Evolutionary conservation across 371 early-diverging fungal species (phyloP).

Genomic region (Blastocladiella emersonii): DNA sequence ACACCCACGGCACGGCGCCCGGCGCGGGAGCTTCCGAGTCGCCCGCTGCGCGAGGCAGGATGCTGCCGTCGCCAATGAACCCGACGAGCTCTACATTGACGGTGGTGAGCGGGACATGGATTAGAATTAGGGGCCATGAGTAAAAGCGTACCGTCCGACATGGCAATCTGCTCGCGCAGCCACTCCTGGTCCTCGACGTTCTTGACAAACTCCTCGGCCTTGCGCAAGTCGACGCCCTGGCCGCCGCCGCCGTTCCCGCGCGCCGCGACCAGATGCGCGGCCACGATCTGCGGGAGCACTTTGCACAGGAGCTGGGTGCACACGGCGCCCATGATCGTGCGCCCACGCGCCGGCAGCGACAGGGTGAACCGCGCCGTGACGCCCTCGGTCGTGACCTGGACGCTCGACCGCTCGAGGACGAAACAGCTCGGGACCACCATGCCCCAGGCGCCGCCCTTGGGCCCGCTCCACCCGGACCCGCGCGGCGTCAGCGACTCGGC

Average conservation of each 20-base stretch:
- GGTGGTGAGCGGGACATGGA: too few species aligned
- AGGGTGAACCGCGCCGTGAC: conserved; percentile 13
- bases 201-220: conserved; percentile 13
- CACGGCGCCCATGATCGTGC: conserved; percentile 20
- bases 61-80: conserved; percentile 31
- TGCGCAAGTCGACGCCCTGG: conserved; percentile 9
- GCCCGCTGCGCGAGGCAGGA: conserved; percentile 34
- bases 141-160: too few species aligned
- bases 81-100: conserved; percentile 22
- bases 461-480: background rate
- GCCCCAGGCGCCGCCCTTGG: conserved; percentile 19
- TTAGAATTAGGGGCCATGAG: too few species aligned
- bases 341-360: conserved; percentile 12
- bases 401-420: conserved; percentile 26
- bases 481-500: background rate
- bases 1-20: conserved; percentile 13
- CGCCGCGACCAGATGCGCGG: conserved; percentile 12
- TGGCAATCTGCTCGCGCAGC: conserved; percentile 14
- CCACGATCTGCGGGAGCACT: conserved; percentile 17
- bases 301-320: conserved; percentile 19
- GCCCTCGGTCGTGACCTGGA: conserved; percentile 9
- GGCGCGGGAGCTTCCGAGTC: conserved; percentile 25
- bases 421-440: conserved; percentile 27
- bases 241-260: too few species aligned
- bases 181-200: conserved; percentile 28